Conservation (phyloP, 192 early-diverging fungal species). For the Backusella australiensis region DNA sequence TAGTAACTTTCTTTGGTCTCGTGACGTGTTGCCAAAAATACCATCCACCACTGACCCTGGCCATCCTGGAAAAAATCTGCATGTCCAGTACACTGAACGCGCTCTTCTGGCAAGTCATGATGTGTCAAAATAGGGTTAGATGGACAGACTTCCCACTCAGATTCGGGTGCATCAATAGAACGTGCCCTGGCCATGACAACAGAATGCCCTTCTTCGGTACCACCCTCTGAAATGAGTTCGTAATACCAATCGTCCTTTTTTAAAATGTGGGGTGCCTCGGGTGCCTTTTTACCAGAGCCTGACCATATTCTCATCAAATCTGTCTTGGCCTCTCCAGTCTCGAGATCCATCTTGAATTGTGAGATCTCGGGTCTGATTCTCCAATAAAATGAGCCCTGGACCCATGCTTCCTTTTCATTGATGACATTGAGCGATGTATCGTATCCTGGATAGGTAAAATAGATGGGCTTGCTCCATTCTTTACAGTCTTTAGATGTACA, state of each 20-base stretch:
- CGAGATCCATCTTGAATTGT: neutral
- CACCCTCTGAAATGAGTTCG: neutral
- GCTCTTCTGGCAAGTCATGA: neutral
- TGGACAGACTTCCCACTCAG: neutral
- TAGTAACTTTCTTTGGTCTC: neutral
- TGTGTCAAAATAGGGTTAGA: neutral
- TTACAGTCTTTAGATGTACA: neutral
- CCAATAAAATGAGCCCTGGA: neutral
- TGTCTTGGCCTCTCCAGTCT: neutral
- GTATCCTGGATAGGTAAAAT: neutral
- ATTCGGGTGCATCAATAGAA: neutral
- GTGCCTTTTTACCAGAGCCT: neutral
- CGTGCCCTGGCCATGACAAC: neutral
- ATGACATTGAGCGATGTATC: neutral
- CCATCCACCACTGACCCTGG: neutral
- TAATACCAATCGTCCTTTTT: conserved; percentile 5
- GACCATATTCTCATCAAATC: neutral
- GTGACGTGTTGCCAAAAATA: neutral
- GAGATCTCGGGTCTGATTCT: neutral
- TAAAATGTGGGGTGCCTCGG: neutral
- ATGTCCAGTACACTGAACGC: neutral
- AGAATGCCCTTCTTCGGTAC: neutral
- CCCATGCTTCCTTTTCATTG: neutral
- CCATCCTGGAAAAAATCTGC: neutral
- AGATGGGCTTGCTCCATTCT: neutral